phyloP scores from a whole-genome alignment of 768 basidiomycete species.

The Russula abietina region DNA sequence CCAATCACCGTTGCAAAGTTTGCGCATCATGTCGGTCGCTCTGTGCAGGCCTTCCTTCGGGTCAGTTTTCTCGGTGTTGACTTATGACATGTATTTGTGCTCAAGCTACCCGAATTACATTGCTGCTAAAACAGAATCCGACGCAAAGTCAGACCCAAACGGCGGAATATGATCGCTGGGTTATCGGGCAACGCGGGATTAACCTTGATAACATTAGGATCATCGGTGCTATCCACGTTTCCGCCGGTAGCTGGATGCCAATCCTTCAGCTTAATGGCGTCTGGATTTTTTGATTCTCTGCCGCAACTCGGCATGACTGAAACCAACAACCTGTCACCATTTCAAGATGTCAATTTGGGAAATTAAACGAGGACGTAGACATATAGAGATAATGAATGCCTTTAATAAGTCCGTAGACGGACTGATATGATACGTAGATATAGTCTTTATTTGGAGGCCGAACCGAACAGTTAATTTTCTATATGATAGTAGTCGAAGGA shows the following conservation, averaged over 20 bases:
- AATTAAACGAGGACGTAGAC: background rate
- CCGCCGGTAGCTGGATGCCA: constrained; percentile 21
- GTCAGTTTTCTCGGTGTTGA: constrained; percentile 1
- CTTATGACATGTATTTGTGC: background rate
- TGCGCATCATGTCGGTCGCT: constrained; percentile 15
- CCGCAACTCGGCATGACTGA: too few relatives aligned
- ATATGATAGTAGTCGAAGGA: too few relatives aligned
- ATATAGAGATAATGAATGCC: too few relatives aligned
- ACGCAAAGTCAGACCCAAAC: background rate
- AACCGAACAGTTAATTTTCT: too few relatives aligned
- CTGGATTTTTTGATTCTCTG: background rate
- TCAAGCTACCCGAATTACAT: background rate
- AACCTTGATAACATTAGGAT: constrained; percentile 3
- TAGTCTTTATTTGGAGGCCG: too few relatives aligned
- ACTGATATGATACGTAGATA: background rate
- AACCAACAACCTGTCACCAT: background rate
- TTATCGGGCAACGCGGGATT: constrained; percentile 3
- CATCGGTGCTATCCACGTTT: constrained; percentile 18
- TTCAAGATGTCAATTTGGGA: background rate
- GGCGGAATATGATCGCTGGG: background rate
- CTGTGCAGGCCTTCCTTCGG: constrained; percentile 13
- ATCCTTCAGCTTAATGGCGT: constrained; percentile 12
- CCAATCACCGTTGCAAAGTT: constrained; percentile 17
- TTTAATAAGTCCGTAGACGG: too few relatives aligned
- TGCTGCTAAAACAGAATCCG: background rate